Conservation (phyloP, 225 moss, liverwort and hornwort genomes). For the Physcomitrellopsis africana region DNA sequence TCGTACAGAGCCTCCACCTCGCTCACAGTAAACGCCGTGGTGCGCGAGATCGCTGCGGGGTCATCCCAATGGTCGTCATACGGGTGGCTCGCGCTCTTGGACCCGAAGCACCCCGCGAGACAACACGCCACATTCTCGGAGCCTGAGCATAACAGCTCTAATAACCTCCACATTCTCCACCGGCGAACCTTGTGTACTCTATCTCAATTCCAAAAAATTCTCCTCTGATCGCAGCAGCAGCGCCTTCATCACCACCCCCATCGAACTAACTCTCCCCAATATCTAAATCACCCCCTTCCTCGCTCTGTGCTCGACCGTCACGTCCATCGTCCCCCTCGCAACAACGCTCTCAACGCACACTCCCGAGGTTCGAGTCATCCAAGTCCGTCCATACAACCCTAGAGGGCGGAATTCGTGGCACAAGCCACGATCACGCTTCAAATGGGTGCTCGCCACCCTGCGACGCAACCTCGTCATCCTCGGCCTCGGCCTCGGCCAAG, state of each 20-base stretch:
- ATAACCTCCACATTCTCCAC: slow-evolving; percentile 31
- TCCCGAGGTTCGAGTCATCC: no score
- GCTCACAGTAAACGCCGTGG: slow-evolving; percentile 84
- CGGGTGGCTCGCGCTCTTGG: slow-evolving; percentile 40
- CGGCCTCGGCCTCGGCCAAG: no score
- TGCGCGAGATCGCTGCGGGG: slow-evolving; percentile 48
- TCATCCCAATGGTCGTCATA: slow-evolving; percentile 46
- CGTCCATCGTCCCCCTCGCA: no score
- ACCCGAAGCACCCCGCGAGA: slow-evolving; percentile 58
- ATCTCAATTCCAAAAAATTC: background rate
- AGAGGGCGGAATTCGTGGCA: no score
- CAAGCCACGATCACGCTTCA: no score
- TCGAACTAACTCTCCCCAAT: slow-evolving; percentile 28
- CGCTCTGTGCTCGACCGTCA: background rate
- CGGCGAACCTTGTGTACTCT: background rate
- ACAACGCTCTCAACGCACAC: no score
- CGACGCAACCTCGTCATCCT: no score
- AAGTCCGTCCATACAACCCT: no score
- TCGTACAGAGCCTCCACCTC: slow-evolving; percentile 99
- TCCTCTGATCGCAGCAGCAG: slow-evolving; percentile 32
- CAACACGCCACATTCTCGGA: slow-evolving; percentile 17
- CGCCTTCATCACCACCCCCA: slow-evolving; percentile 39
- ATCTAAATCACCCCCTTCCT: slow-evolving; percentile 13
- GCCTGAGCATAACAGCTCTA: slow-evolving; percentile 28
- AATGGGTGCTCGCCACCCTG: no score